These are phyloP conservation scores for Ilex asprella DNA, from an alignment of 257 asterid genomes.

Conservation along the genomic window DNA sequence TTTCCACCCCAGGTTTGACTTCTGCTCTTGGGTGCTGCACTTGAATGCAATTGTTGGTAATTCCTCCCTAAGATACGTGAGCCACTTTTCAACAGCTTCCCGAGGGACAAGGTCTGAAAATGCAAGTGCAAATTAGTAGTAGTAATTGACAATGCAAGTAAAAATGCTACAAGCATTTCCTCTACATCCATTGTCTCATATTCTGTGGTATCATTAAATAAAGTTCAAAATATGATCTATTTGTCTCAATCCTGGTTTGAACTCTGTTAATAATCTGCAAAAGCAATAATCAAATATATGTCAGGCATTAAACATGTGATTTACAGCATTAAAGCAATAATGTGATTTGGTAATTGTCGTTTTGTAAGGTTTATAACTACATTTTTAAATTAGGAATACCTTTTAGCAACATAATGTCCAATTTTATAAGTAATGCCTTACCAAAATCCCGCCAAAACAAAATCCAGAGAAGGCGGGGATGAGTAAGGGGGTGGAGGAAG, in stretches of 20 bases:
- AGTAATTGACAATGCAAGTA: background rate
- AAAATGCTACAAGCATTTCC: background rate
- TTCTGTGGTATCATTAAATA: background rate
- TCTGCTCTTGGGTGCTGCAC: conserved; percentile 95
- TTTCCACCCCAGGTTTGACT: conserved; percentile 91
- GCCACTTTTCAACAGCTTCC: conserved; percentile 94
- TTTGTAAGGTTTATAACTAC: too few relatives aligned
- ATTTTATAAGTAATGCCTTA: too few relatives aligned
- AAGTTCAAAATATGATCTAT: background rate
- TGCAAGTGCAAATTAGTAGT: background rate
- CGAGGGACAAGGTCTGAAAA: conserved; percentile 86
- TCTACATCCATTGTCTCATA: background rate
- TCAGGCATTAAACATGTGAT: too few relatives aligned
- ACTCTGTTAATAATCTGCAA: background rate
- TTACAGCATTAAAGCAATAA: too few relatives aligned
- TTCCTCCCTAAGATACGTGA: conserved; percentile 89
- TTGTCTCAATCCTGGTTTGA: background rate
- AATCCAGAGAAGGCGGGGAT: background rate
- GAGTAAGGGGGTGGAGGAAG: background rate
- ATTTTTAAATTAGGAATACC: too few relatives aligned
- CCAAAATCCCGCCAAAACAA: background rate
- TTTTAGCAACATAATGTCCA: too few relatives aligned
- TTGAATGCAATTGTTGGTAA: conserved; percentile 88
- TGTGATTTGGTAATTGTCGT: too few relatives aligned
- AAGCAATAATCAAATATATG: too few relatives aligned